Conservation (phyloP, 805 yeast genomes). For the Ogataea nakhonphanomensis region DNA sequence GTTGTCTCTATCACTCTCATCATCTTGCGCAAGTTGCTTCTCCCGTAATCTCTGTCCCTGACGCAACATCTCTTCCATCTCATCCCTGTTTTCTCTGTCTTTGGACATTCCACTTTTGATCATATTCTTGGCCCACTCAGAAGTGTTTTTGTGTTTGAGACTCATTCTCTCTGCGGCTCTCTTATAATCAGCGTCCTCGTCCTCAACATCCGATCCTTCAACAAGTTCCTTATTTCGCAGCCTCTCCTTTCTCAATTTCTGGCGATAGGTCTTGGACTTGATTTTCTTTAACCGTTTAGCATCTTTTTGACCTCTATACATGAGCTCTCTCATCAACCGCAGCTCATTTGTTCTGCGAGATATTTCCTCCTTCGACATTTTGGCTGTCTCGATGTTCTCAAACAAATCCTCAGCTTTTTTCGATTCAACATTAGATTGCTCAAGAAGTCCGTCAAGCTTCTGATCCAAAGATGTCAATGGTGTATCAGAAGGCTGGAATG, state of each 20-base stretch:
- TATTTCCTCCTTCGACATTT: constrained; percentile 77
- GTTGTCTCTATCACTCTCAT: constrained; percentile 39
- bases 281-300: constrained; percentile 92
- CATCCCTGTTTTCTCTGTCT: constrained; percentile 78
- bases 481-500: constrained; percentile 48
- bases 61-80: constrained; percentile 90
- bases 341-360: constrained; percentile 73
- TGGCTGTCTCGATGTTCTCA: constrained; percentile 82
- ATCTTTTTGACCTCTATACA: constrained; percentile 92
- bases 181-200: constrained; percentile 64
- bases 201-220: constrained; percentile 51
- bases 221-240: constrained; percentile 66
- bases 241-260: constrained; percentile 81
- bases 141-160: constrained; percentile 80
- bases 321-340: constrained; percentile 88
- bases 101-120: constrained; percentile 86
- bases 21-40: constrained; percentile 66
- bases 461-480: constrained; percentile 62
- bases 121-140: constrained; percentile 89
- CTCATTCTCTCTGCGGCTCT: constrained; percentile 93
- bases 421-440: constrained; percentile 63
- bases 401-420: constrained; percentile 77
- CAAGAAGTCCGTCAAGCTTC: constrained; percentile 57
- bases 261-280: constrained; percentile 85
- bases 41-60: constrained; percentile 75